Percentiles rank a stretch among this genome's conserved stretches.
phyloP scores from a whole-genome alignment of 257 asterid genomes.

The Catharanthus roseus region DNA sequence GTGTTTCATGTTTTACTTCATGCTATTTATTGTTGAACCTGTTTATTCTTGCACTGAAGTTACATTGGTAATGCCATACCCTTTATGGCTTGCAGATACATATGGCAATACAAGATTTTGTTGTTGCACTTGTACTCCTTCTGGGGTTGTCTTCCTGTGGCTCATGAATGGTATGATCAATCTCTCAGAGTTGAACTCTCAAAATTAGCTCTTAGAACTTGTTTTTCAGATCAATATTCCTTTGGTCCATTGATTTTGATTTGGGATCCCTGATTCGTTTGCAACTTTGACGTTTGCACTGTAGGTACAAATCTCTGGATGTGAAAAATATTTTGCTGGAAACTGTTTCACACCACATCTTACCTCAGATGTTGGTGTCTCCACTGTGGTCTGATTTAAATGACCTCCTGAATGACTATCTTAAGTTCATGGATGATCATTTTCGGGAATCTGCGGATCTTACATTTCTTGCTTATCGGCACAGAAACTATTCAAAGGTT shows the following conservation, averaged over 20 bases:
- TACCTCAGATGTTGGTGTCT: slow-evolving; percentile 88
- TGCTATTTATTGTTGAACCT: not conserved
- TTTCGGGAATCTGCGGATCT: slow-evolving; percentile 96
- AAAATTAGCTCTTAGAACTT: not conserved
- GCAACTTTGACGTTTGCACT: slow-evolving; percentile 22
- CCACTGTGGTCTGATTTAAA: slow-evolving; percentile 77
- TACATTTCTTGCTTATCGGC: slow-evolving; percentile 92
- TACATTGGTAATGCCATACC: not conserved
- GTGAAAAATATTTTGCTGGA: slow-evolving; percentile 95
- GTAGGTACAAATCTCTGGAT: slow-evolving; percentile 87
- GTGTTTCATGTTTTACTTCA: not conserved
- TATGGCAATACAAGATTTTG: slow-evolving; percentile 80
- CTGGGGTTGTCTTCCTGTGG: slow-evolving; percentile 85
- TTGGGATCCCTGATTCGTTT: not conserved
- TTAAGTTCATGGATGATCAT: slow-evolving; percentile 91
- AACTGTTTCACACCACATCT: slow-evolving; percentile 79
- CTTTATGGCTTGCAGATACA: slow-evolving; percentile 48
- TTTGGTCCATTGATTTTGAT: not conserved
- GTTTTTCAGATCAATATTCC: not conserved
- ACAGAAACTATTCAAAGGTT: slow-evolving; percentile 89
- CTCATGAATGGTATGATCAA: slow-evolving; percentile 66
- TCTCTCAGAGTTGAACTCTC: no score
- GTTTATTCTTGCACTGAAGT: not conserved
- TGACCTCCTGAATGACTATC: slow-evolving; percentile 57
- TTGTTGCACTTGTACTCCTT: slow-evolving; percentile 86